These are phyloP conservation scores for Wickerhamomyces mucosus DNA, from an alignment of 805 yeast genomes.

Conservation along the genomic window DNA sequence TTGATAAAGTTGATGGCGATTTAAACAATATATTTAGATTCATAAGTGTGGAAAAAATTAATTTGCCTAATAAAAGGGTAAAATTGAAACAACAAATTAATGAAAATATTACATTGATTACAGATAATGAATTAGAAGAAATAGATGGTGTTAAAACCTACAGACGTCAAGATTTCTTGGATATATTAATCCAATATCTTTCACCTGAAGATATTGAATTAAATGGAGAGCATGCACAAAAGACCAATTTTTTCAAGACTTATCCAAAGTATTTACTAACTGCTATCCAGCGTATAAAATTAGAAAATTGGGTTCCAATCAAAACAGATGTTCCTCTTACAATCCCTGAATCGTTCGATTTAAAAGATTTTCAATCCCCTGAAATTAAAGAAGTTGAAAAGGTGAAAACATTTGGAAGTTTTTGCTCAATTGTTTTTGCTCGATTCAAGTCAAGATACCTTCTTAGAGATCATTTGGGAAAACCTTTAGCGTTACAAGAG, in stretches of 20 bases:
- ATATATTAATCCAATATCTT: constrained; percentile 42
- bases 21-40: constrained; percentile 50
- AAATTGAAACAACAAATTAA: constrained; percentile 43
- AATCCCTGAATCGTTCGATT: constrained; percentile 36
- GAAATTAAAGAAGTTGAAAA: constrained; percentile 23
- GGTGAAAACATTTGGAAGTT: too few relatives aligned
- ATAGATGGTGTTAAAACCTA: constrained; percentile 36
- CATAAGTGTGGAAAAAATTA: constrained; percentile 51
- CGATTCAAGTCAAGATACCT: too few relatives aligned
- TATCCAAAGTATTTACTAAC: constrained; percentile 66
- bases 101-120: constrained; percentile 57
- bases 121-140: constrained; percentile 31
- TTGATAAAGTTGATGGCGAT: constrained; percentile 37
- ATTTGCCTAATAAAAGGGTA: constrained; percentile 40
- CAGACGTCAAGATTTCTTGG: constrained; percentile 27
- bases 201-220: constrained; percentile 46
- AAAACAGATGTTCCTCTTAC: constrained; percentile 69
- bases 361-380: constrained; percentile 34
- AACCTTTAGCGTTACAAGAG: too few relatives aligned
- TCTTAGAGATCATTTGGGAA: too few relatives aligned
- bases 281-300: constrained; percentile 69
- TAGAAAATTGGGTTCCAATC: constrained; percentile 85
- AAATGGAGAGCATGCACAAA: constrained; percentile 10
- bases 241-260: constrained; percentile 38
- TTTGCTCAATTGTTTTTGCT: too few relatives aligned